Evolutionary conservation across 805 yeast species (phyloP).

Genomic region (Starmerella roubikii): DNA sequence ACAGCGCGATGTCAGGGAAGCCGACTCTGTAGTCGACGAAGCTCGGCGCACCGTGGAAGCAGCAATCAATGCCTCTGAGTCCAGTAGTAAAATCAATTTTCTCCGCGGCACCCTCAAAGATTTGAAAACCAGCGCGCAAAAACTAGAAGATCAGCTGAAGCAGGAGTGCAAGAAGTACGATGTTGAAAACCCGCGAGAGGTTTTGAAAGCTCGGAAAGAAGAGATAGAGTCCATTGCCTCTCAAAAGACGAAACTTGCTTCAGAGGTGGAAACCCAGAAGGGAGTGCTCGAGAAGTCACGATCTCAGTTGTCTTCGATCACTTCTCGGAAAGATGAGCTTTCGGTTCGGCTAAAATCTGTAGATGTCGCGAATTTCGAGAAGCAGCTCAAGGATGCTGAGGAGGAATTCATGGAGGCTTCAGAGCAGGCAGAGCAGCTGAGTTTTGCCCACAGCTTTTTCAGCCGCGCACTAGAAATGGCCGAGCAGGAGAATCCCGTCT

Average conservation of each 20-base stretch:
- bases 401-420: constrained; percentile 45
- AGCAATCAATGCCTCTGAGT: constrained; percentile 12
- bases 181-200: background rate
- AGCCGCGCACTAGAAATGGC: constrained; percentile 56
- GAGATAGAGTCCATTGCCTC: background rate
- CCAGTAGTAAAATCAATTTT: constrained; percentile 9
- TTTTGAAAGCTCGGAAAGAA: background rate
- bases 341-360: background rate
- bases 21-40: constrained; percentile 1
- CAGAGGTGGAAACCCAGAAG: background rate
- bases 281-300: background rate
- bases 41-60: constrained; percentile 6
- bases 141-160: too few relatives aligned
- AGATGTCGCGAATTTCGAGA: constrained; percentile 20
- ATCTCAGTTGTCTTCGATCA: background rate
- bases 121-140: background rate
- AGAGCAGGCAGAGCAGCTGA: constrained; percentile 53
- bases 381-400: constrained; percentile 34
- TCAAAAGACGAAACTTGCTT: background rate
- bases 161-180: background rate
- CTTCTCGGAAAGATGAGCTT: background rate
- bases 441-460: constrained; percentile 59
- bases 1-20: background rate
- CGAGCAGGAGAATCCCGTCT: constrained; percentile 34
- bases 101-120: constrained; percentile 4